phyloP scores from a whole-genome alignment of 228 moss, liverwort and hornwort species.

The Sphagnum magellanicum region DNA sequence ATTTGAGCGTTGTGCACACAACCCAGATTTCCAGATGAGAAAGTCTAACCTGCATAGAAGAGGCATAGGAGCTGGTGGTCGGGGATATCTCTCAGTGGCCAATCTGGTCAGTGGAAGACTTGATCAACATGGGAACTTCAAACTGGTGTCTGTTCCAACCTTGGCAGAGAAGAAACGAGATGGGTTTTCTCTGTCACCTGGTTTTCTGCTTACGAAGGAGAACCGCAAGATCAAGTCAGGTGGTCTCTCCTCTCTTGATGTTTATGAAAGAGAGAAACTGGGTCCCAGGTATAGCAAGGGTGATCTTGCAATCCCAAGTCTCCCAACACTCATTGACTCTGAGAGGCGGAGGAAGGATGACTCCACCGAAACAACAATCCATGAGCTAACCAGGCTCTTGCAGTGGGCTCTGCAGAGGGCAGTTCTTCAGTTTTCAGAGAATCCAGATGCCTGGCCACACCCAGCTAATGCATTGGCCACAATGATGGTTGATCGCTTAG shows the following conservation, averaged over 20 bases:
- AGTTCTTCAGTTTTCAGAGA: slow-evolving; percentile 38
- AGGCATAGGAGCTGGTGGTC: slow-evolving; percentile 36
- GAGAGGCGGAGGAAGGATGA: slow-evolving; percentile 7
- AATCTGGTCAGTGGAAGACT: slow-evolving; percentile 62
- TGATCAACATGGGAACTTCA: slow-evolving; percentile 63
- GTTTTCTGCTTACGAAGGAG: slow-evolving; percentile 56
- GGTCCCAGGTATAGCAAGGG: slow-evolving; percentile 26
- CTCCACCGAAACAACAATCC: slow-evolving; percentile 19
- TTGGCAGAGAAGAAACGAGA: slow-evolving; percentile 14
- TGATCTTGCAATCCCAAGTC: slow-evolving; percentile 20
- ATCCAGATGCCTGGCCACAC: slow-evolving; percentile 65
- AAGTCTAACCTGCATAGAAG: slow-evolving; percentile 24
- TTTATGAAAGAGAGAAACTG: slow-evolving; percentile 45
- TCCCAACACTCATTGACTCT: not conserved
- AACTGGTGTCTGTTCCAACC: slow-evolving; percentile 38
- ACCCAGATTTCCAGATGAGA: slow-evolving; percentile 27
- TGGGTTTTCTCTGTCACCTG: slow-evolving; percentile 22
- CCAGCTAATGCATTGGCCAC: slow-evolving; percentile 64
- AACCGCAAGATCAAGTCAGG: slow-evolving; percentile 68
- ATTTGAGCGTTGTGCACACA: slow-evolving; percentile 63
- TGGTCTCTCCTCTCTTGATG: slow-evolving; percentile 44
- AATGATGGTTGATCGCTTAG: slow-evolving; percentile 71
- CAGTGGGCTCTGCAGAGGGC: slow-evolving; percentile 53
- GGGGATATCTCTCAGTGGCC: slow-evolving; percentile 56
- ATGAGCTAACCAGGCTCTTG: slow-evolving; percentile 66